Evolutionary conservation across 345 rosid species (phyloP).

Genomic region (Moricandia arvensis): DNA sequence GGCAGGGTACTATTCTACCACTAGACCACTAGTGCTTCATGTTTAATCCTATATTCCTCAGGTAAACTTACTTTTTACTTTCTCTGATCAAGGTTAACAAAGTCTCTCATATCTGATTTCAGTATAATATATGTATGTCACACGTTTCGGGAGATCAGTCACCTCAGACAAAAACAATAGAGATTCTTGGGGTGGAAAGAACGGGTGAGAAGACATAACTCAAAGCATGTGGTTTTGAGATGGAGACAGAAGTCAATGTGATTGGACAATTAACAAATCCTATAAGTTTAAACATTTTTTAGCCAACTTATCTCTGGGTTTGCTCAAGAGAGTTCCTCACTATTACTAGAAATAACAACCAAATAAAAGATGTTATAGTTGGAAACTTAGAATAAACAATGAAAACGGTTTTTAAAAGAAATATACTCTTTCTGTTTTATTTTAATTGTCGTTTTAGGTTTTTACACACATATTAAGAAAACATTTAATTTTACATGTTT

Average conservation of each 20-base stretch:
- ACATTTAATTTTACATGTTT: too few relatives aligned
- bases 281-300: constrained; percentile 6
- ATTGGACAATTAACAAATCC: constrained; percentile 29
- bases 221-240: constrained; percentile 24
- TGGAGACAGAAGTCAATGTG: constrained; percentile 35
- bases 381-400: background rate
- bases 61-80: background rate
- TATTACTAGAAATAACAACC: constrained; percentile 11
- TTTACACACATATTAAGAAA: too few relatives aligned
- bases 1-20: constrained; percentile 71
- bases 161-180: constrained; percentile 21
- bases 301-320: constrained; percentile 20
- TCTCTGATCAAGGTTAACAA: background rate
- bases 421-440: too few relatives aligned
- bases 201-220: constrained; percentile 28
- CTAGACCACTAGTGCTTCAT: constrained; percentile 43
- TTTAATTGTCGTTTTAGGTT: too few relatives aligned
- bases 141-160: constrained; percentile 20
- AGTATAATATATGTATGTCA: background rate
- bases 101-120: background rate
- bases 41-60: background rate
- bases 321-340: constrained; percentile 6
- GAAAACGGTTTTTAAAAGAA: background rate
- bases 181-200: constrained; percentile 24
- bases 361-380: constrained; percentile 9